phyloP scores from a whole-genome alignment of 768 basidiomycete genomes.

The Tubosaeta sp. region DNA sequence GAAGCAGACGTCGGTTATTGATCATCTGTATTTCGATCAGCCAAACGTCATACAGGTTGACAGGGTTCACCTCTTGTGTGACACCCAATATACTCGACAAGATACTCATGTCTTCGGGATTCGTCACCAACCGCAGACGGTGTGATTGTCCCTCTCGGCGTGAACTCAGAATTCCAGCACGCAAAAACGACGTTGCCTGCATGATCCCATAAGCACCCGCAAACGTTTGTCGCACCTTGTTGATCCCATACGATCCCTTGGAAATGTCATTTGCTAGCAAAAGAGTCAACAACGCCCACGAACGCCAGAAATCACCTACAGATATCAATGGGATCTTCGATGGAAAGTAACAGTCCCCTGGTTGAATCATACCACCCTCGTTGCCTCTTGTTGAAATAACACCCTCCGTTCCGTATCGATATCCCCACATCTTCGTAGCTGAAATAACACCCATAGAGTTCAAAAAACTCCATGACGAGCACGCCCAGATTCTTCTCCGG shows the following conservation, averaged over 20 bases:
- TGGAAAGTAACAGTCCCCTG: constrained; percentile 59
- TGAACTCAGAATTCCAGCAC: constrained; percentile 58
- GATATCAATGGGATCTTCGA: constrained; percentile 91
- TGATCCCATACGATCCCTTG: constrained; percentile 78
- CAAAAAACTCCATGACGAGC: constrained; percentile 96
- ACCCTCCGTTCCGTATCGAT: constrained; percentile 81
- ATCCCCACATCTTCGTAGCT: constrained; percentile 90
- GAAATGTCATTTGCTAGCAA: constrained; percentile 87
- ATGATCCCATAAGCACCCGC: constrained; percentile 79
- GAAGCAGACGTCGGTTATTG: constrained; percentile 64
- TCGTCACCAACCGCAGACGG: constrained; percentile 39
- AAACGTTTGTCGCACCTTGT: constrained; percentile 76
- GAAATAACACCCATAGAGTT: constrained; percentile 89
- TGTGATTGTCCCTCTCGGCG: constrained; percentile 48
- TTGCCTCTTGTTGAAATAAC: constrained; percentile 78
- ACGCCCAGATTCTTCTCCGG: constrained; percentile 87
- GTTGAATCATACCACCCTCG: constrained; percentile 76
- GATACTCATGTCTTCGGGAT: constrained; percentile 70
- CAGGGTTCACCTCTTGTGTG: constrained; percentile 65
- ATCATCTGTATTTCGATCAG: constrained; percentile 48
- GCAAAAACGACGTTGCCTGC: constrained; percentile 65
- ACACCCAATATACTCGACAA: constrained; percentile 77
- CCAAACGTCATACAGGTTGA: neutral
- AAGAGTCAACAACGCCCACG: neutral
- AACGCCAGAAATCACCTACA: constrained; percentile 47